Evolutionary conservation across 2,329 filamentous ascomycete genomes (phyloP), one percentile per base, ranked within the genome.

Genomic region (Acrocalymma vagum): DNA sequence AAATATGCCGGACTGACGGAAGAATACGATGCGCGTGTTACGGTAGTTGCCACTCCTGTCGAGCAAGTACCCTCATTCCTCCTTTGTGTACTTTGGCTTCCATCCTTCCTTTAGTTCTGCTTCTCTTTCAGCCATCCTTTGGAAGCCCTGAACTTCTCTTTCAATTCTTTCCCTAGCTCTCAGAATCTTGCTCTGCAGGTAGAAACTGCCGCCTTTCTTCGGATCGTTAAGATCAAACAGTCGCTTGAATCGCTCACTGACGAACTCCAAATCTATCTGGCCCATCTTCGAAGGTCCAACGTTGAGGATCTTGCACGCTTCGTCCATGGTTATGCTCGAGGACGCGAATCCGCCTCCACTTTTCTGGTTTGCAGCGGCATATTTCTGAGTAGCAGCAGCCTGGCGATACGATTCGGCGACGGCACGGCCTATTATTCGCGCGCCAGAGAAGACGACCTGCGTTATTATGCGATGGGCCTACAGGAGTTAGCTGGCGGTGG

Each of bases 291-390:
- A 92, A 24, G 92, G 90, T 70, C 93, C 90, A 58, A 99, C 91
- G 70, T 99, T 95, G 51, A 99, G 82, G 65, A 99, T 96, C 74
- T 91, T 90, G 82, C 91, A 97, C 38, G 94, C 94, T 78, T 99
- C 94, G 58, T 96, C 90, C 62, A 99, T 85, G 7, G 91, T 94
- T 72, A 97, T 87, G 66, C 91, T 89, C 5, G 83, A 82, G 9
- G 84, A 78, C 3, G 80, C 71, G 46, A 82, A 79, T 16, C 81
- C 81, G 35, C 69, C 56, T 70, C 73, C 73, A 54, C 81, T 80
- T 62, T 87, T 87, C 51, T 80, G 81, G 55, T 86, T 84, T 37
- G 88, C 84, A 53, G 86, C 86, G 58, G 87, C 85, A 72, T 95
- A 94, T 70, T 88, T 83, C 50, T 87, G 88, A 3, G 91, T 87